phyloP scores from a whole-genome alignment of 108 stramenopile species.

The Nitzschia putrida region DNA sequence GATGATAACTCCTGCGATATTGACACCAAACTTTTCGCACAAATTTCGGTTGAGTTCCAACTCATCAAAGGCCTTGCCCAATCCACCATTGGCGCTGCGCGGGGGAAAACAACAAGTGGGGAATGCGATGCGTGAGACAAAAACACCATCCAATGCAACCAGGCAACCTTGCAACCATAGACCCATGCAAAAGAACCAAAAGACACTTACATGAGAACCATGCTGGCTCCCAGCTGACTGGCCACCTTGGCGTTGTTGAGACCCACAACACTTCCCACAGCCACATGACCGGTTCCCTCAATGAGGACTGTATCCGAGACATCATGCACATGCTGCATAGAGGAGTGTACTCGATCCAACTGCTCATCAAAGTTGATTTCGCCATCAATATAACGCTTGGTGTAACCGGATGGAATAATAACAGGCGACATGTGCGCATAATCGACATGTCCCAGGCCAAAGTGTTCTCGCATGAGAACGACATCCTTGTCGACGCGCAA shows the following conservation, averaged over 20 bases:
- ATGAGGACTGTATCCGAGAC: slow-evolving; percentile 72
- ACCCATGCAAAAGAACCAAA: too few relatives aligned
- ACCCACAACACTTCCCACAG: slow-evolving; percentile 94
- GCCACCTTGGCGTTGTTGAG: slow-evolving; percentile 95
- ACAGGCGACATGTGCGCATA: slow-evolving; percentile 95
- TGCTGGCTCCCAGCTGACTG: slow-evolving; percentile 79
- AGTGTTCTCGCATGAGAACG: slow-evolving; percentile 83
- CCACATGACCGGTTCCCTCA: slow-evolving; percentile 97
- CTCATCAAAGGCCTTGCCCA: slow-evolving; percentile 94
- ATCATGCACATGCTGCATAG: slow-evolving; percentile 57
- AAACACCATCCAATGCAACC: too few relatives aligned
- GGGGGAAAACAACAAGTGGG: too few relatives aligned
- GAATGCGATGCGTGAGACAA: not conserved
- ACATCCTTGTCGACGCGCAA: slow-evolving; percentile 95
- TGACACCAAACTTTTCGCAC: slow-evolving; percentile 84
- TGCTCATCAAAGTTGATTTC: slow-evolving; percentile 69
- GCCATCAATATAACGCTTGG: slow-evolving; percentile 88
- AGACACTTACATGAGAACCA: slow-evolving; percentile 68
- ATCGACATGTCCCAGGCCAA: slow-evolving; percentile 82
- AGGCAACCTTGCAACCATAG: too few relatives aligned
- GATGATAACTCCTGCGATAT: slow-evolving; percentile 89
- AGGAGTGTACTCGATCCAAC: slow-evolving; percentile 53
- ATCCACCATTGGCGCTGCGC: slow-evolving; percentile 86
- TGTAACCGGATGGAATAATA: slow-evolving; percentile 93
- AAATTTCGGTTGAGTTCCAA: slow-evolving; percentile 89